Conservation (phyloP, 169 alveolate species). For the Cryptosporidium andersoni region DNA sequence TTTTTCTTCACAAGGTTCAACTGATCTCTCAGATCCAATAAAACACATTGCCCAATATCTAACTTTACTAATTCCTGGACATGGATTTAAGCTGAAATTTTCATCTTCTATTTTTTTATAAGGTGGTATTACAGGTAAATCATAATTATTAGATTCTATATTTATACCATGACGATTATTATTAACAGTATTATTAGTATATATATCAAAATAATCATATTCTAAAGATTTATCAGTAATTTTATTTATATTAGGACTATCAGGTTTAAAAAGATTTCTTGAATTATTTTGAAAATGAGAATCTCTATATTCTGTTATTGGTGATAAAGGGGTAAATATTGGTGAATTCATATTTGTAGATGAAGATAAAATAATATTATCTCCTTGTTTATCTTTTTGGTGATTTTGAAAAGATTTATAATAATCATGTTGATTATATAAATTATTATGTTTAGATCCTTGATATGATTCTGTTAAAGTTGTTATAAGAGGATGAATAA, state of each 20-base stretch:
- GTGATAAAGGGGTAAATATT: too few species aligned
- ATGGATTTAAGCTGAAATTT: slow-evolving; percentile 19
- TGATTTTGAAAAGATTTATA: neutral
- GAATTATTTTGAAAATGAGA: slow-evolving; percentile 1
- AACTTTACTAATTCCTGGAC: slow-evolving; percentile 67
- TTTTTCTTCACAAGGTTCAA: slow-evolving; percentile 8
- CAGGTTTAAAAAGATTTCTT: neutral
- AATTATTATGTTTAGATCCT: neutral
- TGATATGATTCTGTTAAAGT: slow-evolving; percentile 18
- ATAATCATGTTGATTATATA: neutral
- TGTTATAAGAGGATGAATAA: slow-evolving; percentile 27
- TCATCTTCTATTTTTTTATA: slow-evolving; percentile 7
- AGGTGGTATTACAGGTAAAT: slow-evolving; percentile 37
- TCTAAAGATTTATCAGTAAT: neutral
- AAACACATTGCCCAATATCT: slow-evolving; percentile 72
- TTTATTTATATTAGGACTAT: neutral
- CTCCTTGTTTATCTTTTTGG: too few species aligned
- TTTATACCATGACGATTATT: neutral
- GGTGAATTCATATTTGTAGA: too few species aligned
- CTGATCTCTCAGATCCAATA: slow-evolving; percentile 64
- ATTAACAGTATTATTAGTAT: neutral
- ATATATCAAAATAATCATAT: neutral
- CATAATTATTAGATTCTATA: neutral
- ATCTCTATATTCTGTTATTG: slow-evolving; percentile 6
- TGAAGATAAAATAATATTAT: too few species aligned